These are phyloP conservation scores for Pyrus hybrid DNA, from an alignment of 331 rosid genomes.

Conservation along the genomic window DNA sequence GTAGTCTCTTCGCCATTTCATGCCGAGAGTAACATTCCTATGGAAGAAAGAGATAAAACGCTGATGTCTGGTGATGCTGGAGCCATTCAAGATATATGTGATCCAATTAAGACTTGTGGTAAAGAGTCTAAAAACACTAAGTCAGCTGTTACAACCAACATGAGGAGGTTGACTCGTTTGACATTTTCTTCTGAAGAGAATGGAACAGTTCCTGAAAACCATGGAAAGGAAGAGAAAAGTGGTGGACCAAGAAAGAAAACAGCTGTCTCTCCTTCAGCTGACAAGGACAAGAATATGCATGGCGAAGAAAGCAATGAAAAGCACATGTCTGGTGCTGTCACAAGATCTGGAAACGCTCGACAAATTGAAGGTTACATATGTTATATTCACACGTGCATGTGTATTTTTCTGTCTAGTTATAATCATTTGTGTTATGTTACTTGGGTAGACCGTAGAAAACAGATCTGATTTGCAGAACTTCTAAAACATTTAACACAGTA, in stretches of 20 bases:
- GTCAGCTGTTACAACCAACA: neutral
- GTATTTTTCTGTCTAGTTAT: neutral
- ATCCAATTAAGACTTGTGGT: neutral
- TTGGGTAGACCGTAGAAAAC: neutral
- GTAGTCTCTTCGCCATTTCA: neutral
- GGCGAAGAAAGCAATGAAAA: neutral
- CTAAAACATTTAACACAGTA: neutral
- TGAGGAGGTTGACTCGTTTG: constrained; percentile 2
- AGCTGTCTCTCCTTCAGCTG: neutral
- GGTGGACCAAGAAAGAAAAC: neutral
- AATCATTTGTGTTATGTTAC: neutral
- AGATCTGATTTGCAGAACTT: neutral
- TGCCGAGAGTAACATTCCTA: neutral
- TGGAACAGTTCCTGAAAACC: neutral
- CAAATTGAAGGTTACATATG: constrained; percentile 11
- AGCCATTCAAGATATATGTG: neutral
- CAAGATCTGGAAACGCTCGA: neutral
- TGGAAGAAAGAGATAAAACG: neutral
- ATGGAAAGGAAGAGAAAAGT: neutral
- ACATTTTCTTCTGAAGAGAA: neutral
- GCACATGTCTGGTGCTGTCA: neutral
- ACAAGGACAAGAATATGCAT: neutral
- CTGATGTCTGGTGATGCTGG: neutral
- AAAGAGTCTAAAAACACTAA: neutral
- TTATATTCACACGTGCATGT: neutral